These are phyloP conservation scores for Zostera marina DNA, from an alignment of 116 monocot species.

Conservation along the genomic window DNA sequence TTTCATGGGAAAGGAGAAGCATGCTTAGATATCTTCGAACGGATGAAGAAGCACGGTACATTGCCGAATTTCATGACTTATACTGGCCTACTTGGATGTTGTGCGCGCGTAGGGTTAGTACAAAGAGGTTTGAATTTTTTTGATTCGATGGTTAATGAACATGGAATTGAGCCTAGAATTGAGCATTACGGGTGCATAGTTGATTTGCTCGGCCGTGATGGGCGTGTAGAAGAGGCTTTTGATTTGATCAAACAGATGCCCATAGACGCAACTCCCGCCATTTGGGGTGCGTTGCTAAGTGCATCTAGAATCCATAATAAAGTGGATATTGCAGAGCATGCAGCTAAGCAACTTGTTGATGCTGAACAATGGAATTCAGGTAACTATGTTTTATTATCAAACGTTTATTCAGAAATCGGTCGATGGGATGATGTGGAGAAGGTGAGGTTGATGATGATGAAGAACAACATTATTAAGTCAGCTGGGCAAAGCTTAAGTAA, in stretches of 20 bases:
- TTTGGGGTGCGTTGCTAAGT: slow-evolving; percentile 38
- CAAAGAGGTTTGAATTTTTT: slow-evolving; percentile 21
- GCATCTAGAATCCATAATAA: slow-evolving; percentile 18
- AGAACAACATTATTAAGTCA: slow-evolving; percentile 2
- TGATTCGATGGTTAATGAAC: slow-evolving; percentile 10
- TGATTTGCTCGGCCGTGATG: slow-evolving; percentile 31
- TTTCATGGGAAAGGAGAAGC: slow-evolving; percentile 15
- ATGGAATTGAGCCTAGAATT: slow-evolving; percentile 17
- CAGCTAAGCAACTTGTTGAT: slow-evolving; percentile 8
- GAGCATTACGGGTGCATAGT: slow-evolving; percentile 54
- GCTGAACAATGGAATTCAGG: slow-evolving; percentile 18
- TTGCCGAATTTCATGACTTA: slow-evolving; percentile 20
- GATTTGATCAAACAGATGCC: slow-evolving; percentile 26
- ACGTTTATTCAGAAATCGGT: slow-evolving; percentile 15
- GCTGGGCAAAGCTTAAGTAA: slow-evolving; percentile 9
- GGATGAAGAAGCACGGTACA: slow-evolving; percentile 10
- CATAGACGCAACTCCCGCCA: slow-evolving; percentile 20
- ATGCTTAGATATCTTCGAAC: slow-evolving; percentile 17
- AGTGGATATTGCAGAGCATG: slow-evolving; percentile 8
- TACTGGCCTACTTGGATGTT: slow-evolving; percentile 23
- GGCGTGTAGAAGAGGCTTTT: slow-evolving; percentile 25
- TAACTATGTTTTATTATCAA: slow-evolving; percentile 13
- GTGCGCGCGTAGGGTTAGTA: slow-evolving; percentile 26
- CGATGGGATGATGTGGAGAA: slow-evolving; percentile 17
- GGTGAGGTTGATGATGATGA: slow-evolving; percentile 13